phyloP scores from a whole-genome alignment of 2,329 filamentous ascomycete species.

The Dactylellina drechsleri region DNA sequence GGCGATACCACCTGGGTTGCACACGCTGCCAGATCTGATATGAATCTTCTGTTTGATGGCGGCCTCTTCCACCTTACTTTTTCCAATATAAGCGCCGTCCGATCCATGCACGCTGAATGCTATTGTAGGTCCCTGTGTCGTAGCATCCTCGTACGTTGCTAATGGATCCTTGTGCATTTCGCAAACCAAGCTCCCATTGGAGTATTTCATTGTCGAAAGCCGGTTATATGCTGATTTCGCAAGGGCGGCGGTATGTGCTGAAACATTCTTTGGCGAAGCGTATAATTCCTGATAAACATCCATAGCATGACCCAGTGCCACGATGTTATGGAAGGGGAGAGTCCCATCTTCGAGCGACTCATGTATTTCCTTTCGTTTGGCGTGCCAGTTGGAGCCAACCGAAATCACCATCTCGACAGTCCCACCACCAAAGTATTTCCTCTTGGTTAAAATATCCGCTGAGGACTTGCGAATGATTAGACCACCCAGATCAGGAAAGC shows the following conservation, averaged over 20 bases:
- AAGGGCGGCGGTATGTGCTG: conserved; percentile 69
- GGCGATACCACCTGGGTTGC: conserved; percentile 67
- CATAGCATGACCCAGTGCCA: conserved; percentile 71
- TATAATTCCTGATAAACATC: conserved; percentile 69
- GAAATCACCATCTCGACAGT: conserved; percentile 72
- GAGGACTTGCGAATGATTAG: conserved; percentile 70
- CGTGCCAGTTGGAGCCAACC: conserved; percentile 66
- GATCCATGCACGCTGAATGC: conserved; percentile 71
- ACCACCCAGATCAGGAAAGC: conserved; percentile 72
- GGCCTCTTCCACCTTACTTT: conserved; percentile 69
- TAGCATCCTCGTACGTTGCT: conserved; percentile 65
- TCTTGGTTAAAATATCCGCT: conserved; percentile 67
- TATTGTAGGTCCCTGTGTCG: conserved; percentile 70
- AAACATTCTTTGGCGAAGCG: conserved; percentile 64
- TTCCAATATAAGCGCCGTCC: conserved; percentile 68
- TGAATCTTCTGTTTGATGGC: conserved; percentile 70
- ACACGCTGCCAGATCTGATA: conserved; percentile 70
- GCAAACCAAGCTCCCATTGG: conserved; percentile 67
- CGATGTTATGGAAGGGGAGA: conserved; percentile 72
- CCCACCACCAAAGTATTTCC: conserved; percentile 75
- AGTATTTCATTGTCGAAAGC: conserved; percentile 66
- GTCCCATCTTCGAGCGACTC: conserved; percentile 75
- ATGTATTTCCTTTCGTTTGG: conserved; percentile 66
- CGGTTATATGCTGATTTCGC: conserved; percentile 65
- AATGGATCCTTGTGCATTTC: conserved; percentile 67